phyloP scores from a whole-genome alignment of 2,329 filamentous ascomycete species.

The Chrysosporium keratinophilum region DNA sequence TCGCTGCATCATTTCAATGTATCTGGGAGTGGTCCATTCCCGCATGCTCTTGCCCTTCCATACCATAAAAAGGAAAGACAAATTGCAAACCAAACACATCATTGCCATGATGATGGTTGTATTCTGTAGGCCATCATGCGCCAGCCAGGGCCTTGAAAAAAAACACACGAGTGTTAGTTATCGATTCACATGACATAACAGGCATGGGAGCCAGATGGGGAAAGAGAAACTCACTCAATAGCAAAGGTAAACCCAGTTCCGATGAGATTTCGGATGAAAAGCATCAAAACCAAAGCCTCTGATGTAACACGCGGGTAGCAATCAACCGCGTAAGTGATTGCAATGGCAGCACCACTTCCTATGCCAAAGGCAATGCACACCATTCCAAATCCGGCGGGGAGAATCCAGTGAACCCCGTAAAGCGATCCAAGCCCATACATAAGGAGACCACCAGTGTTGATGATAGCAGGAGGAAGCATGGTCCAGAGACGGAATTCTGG shows the following conservation, averaged over 20 bases:
- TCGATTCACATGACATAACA: too few relatives aligned
- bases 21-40: slow-evolving; percentile 14
- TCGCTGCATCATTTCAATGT: slow-evolving; percentile 10
- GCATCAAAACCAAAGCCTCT: slow-evolving; percentile 27
- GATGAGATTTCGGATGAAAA: slow-evolving; percentile 33
- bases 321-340: slow-evolving; percentile 24
- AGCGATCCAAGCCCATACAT: slow-evolving; percentile 25
- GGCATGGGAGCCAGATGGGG: background rate
- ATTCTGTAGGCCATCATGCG: slow-evolving; percentile 26
- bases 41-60: slow-evolving; percentile 16
- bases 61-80: slow-evolving; percentile 14
- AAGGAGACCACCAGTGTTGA: slow-evolving; percentile 20
- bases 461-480: slow-evolving; percentile 20
- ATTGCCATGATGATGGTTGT: slow-evolving; percentile 27
- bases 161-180: background rate
- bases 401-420: slow-evolving; percentile 22
- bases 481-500: slow-evolving; percentile 38
- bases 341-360: slow-evolving; percentile 19
- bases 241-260: slow-evolving; percentile 25
- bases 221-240: slow-evolving; percentile 21
- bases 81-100: slow-evolving; percentile 17
- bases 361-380: slow-evolving; percentile 23
- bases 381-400: slow-evolving; percentile 24
- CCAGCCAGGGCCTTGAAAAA: slow-evolving; percentile 23
- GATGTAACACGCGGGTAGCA: slow-evolving; percentile 22